These are phyloP conservation scores for Jatropha podagrica DNA, from an alignment of 441 rosid genomes.

Conservation along the genomic window DNA sequence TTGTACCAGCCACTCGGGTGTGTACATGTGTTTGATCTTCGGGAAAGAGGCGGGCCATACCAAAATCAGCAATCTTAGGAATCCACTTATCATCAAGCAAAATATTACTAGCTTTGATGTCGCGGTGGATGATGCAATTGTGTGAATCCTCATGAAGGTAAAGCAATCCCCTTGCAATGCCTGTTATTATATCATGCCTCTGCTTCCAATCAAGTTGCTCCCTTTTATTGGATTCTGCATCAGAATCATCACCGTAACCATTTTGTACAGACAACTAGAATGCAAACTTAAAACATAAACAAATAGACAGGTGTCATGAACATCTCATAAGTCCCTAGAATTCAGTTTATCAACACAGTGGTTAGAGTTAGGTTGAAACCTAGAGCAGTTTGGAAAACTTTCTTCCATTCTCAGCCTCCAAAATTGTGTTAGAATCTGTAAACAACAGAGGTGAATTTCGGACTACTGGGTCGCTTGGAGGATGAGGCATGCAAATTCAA, in stretches of 20 bases:
- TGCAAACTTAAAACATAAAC: neutral
- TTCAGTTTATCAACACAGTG: slow-evolving; percentile 9
- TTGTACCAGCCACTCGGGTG: slow-evolving; percentile 93
- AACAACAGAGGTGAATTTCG: slow-evolving; percentile 9
- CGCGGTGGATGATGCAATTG: slow-evolving; percentile 82
- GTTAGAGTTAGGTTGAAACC: slow-evolving; percentile 18
- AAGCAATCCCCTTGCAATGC: slow-evolving; percentile 81
- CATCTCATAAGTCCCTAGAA: neutral
- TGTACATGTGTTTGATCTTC: slow-evolving; percentile 81
- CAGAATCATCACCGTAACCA: slow-evolving; percentile 6
- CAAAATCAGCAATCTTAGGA: slow-evolving; percentile 96
- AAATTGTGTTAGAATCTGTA: slow-evolving; percentile 14
- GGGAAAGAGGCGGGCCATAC: slow-evolving; percentile 97
- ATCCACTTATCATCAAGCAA: slow-evolving; percentile 90
- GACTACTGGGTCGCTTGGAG: neutral
- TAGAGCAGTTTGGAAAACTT: neutral
- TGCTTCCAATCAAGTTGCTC: slow-evolving; percentile 72
- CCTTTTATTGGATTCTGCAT: slow-evolving; percentile 50
- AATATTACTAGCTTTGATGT: slow-evolving; percentile 89
- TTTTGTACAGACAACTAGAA: slow-evolving; percentile 12
- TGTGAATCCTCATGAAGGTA: slow-evolving; percentile 90
- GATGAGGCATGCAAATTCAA: slow-evolving; percentile 4
- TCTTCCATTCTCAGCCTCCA: slow-evolving; percentile 7
- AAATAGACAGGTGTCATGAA: neutral
- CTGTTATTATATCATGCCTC: slow-evolving; percentile 67